A percentile compares a stretch with the other conserved stretches of the same genome.
These are phyloP conservation scores for Penstemon barbatus DNA, from an alignment of 257 asterid genomes.

Conservation along the genomic window DNA sequence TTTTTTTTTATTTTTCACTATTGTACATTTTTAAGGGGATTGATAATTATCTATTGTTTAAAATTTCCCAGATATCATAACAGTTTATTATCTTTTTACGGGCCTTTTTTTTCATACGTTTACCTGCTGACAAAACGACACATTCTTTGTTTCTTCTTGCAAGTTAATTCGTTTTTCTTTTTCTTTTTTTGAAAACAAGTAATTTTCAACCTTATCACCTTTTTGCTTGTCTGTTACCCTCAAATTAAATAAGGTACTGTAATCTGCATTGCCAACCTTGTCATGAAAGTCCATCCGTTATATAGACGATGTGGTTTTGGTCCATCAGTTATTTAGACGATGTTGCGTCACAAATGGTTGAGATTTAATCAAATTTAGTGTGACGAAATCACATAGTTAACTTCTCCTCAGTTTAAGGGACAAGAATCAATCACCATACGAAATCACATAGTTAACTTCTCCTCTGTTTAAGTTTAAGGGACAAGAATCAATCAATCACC, in stretches of 20 bases:
- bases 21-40: neutral
- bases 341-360: neutral
- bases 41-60: too few relatives aligned
- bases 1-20: neutral
- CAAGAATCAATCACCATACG: too few relatives aligned
- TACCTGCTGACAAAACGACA: too few relatives aligned
- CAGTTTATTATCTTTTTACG: neutral
- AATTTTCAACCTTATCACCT: neutral
- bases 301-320: neutral
- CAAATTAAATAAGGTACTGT: neutral
- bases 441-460: too few relatives aligned
- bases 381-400: too few relatives aligned
- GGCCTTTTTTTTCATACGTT: too few relatives aligned
- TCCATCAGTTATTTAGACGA: neutral
- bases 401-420: too few relatives aligned
- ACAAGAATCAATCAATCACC: too few relatives aligned
- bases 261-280: neutral
- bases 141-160: too few relatives aligned
- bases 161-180: too few relatives aligned
- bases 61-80: neutral
- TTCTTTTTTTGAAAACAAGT: neutral
- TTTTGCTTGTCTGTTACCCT: neutral
- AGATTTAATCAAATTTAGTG: too few relatives aligned
- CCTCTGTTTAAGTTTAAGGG: too few relatives aligned
- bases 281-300: neutral